A percentile compares a stretch with the other conserved stretches of the same genome.
These are phyloP conservation scores for Astragalus glycyphyllos DNA, from an alignment of 306 rosid genomes.

Conservation along the genomic window DNA sequence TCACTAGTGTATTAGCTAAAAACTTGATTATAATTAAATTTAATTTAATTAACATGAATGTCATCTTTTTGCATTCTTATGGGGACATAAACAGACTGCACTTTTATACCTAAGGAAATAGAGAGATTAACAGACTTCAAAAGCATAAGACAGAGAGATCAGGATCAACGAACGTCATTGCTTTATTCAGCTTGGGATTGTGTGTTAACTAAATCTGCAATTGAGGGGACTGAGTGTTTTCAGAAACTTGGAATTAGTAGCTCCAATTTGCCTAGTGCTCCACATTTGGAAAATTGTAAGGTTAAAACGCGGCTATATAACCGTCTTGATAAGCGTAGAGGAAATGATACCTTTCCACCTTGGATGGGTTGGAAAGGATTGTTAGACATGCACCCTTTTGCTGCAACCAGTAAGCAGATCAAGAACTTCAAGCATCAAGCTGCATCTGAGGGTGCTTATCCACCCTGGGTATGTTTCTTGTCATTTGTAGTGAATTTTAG, in stretches of 20 bases:
- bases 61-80: conserved; percentile 5
- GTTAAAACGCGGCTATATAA: conserved; percentile 50
- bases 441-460: conserved; percentile 62
- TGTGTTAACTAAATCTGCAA: conserved; percentile 46
- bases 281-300: conserved; percentile 88
- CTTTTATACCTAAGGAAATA: conserved; percentile 45
- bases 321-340: conserved; percentile 54
- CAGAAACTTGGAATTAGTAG: conserved; percentile 54
- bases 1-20: conserved; percentile 9
- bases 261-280: conserved; percentile 68
- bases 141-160: conserved; percentile 38
- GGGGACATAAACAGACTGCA: conserved; percentile 50
- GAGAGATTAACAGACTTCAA: conserved; percentile 43
- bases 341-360: conserved; percentile 61
- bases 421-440: conserved; percentile 45
- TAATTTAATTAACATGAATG: conserved; percentile 6
- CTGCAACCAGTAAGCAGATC: conserved; percentile 49
- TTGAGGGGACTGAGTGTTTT: conserved; percentile 31
- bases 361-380: conserved; percentile 84
- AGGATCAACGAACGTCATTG: conserved; percentile 51
- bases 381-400: conserved; percentile 48
- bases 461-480: conserved; percentile 78
- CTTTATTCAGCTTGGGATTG: conserved; percentile 83
- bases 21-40: conserved; percentile 31
- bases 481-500: not conserved